A percentile compares a stretch with the other conserved stretches of the same genome.
phyloP scores from a whole-genome alignment of 257 asterid genomes.

The Penstemon barbatus region DNA sequence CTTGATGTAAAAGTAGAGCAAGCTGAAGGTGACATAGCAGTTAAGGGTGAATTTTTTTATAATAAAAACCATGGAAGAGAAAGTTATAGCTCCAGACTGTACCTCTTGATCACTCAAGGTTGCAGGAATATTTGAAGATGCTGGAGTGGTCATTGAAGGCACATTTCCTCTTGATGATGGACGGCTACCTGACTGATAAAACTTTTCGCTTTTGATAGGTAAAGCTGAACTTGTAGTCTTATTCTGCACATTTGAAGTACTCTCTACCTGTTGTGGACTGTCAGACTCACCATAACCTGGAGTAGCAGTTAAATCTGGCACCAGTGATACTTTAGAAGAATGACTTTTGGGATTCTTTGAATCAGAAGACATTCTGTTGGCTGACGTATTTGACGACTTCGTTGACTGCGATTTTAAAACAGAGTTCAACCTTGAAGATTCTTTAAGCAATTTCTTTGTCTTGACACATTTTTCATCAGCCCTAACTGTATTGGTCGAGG shows the following conservation, averaged over 20 bases:
- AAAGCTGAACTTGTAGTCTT: slow-evolving; percentile 45
- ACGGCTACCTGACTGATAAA: slow-evolving; percentile 47
- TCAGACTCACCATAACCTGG: slow-evolving; percentile 50
- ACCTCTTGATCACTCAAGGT: slow-evolving; percentile 96
- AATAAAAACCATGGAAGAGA: slow-evolving; percentile 10
- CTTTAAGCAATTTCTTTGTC: slow-evolving; percentile 60
- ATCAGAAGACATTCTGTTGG: slow-evolving; percentile 54
- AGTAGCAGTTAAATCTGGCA: slow-evolving; percentile 37
- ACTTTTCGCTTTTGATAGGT: slow-evolving; percentile 66
- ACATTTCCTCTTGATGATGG: slow-evolving; percentile 60
- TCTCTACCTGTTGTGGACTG: slow-evolving; percentile 45
- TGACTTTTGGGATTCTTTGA: slow-evolving; percentile 45
- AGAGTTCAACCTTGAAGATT: slow-evolving; percentile 51
- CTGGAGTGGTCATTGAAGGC: slow-evolving; percentile 50
- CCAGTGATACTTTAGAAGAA: slow-evolving; percentile 44
- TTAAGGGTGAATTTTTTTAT: slow-evolving; percentile 18
- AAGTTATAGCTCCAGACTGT: slow-evolving; percentile 19
- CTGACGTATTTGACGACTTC: slow-evolving; percentile 52
- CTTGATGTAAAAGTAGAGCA: slow-evolving; percentile 94
- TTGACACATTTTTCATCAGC: slow-evolving; percentile 59
- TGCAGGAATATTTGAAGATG: slow-evolving; percentile 63
- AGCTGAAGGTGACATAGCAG: slow-evolving; percentile 50
- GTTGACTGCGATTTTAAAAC: slow-evolving; percentile 47
- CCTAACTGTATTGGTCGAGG: slow-evolving; percentile 45
- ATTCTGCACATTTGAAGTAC: slow-evolving; percentile 47